Base-by-base conservation (phyloP, 1,139 yeast genomes). In the Zygotorulaspora mrakii region DNA sequence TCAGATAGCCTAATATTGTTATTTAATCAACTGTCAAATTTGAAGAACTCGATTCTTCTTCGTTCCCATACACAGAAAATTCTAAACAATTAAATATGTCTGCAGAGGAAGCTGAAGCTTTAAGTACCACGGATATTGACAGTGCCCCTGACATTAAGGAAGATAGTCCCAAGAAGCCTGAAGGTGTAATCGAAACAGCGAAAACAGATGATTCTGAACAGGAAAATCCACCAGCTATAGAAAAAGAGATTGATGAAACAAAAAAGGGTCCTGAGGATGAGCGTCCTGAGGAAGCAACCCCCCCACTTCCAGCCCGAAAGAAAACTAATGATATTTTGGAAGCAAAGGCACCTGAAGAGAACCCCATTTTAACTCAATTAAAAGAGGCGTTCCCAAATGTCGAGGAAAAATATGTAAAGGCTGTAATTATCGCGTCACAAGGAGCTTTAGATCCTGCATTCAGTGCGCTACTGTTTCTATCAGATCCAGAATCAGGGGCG, bases 361-460 rank as follows among this genome's bases (percentile, higher is more conserved):
- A 77, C 42, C 59, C 59, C 10, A 46, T 60, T 13, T 38, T 57
- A 35, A 41, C 37, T 14, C 57, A 60, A 35, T 69, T 88, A 50
- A 71, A 74, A 54, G 94, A 84, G 17, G 96, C 96, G 1, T 88
- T 88, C 62, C 96, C 97, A 1, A 66, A 69, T 16, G 66, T 77
- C 20, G 95, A 86, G 38, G 82, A 76, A 26, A 76, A 79, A 48
- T 74, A 79, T 48, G 71, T 87, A 48, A 77, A 81, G 35, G 89
- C 95, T 17, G 82, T 86, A 1, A 69, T 88, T 43, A 84, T 91
- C 57, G 97, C 97, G 2, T 79, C 95, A 12, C 77, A 74, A 36
- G 95, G 95, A 17, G 71, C 76, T 33, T 64, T 86, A 23, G 96
- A 87, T 53, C 80, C 86, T 0, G 95, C 96, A 0, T 89, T 89